These are phyloP conservation scores for Kitagawia praeruptora DNA, from an alignment of 129 eudicot genomes.

Conservation along the genomic window DNA sequence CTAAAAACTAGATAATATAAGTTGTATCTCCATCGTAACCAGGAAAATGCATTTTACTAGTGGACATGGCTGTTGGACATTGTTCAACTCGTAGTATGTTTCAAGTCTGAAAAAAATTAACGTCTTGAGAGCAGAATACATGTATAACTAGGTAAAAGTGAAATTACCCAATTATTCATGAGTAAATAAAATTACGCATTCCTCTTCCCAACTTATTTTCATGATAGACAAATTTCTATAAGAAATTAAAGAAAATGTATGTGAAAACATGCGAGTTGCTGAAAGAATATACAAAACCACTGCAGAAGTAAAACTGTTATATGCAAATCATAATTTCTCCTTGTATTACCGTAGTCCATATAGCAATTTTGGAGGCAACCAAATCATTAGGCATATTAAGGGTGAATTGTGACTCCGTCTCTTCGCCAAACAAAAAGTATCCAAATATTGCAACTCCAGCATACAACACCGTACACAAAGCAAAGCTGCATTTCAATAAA, in stretches of 20 bases:
- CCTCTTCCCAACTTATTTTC: not conserved
- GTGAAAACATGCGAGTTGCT: not conserved
- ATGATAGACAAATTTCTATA: not conserved
- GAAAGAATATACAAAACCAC: not conserved
- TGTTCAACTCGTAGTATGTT: not conserved
- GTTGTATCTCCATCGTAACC: not conserved
- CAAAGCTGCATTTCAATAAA: slow-evolving; percentile 49
- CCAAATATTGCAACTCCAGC: slow-evolving; percentile 73
- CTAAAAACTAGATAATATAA: not conserved
- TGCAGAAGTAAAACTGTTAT: not conserved
- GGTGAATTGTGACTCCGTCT: slow-evolving; percentile 76
- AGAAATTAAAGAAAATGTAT: not conserved
- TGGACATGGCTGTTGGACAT: not conserved
- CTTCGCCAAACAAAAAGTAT: slow-evolving; percentile 71
- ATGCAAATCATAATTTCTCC: not conserved
- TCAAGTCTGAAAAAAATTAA: not conserved
- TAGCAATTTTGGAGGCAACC: slow-evolving; percentile 79
- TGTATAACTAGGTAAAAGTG: not conserved
- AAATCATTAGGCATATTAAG: slow-evolving; percentile 73
- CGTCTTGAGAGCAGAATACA: not conserved
- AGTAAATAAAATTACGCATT: not conserved
- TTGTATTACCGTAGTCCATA: slow-evolving; percentile 83
- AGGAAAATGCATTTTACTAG: not conserved
- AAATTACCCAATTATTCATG: not conserved
- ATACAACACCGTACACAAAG: slow-evolving; percentile 58